phyloP scores from a whole-genome alignment of 768 basidiomycete genomes.

The Cantharellus anzutake region DNA sequence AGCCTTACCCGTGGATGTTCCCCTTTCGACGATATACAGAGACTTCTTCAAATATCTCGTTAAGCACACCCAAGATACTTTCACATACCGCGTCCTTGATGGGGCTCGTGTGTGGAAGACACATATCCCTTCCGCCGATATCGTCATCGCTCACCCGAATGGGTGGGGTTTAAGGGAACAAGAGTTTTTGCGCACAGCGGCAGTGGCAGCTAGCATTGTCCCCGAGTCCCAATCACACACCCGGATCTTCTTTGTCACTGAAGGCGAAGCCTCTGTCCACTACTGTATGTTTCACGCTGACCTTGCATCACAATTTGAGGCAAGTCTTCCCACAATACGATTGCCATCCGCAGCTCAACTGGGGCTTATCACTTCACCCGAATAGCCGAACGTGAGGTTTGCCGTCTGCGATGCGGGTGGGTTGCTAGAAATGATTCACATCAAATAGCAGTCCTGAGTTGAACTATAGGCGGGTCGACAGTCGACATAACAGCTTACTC shows the following conservation, averaged over 20 bases:
- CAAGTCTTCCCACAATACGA: neutral
- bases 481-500: too few species aligned
- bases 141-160: conserved; percentile 17
- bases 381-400: neutral
- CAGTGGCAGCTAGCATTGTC: conserved; percentile 23
- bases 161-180: conserved; percentile 31
- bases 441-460: too few species aligned
- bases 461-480: neutral
- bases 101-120: neutral
- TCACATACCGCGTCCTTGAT: conserved; percentile 4
- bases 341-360: neutral
- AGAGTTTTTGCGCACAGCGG: conserved; percentile 25
- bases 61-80: conserved; percentile 9
- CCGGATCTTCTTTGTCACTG: conserved; percentile 29
- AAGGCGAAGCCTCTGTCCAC: conserved; percentile 36
- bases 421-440: too few species aligned
- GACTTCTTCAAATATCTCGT: conserved; percentile 15
- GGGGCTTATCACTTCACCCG: neutral
- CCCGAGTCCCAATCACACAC: conserved; percentile 13
- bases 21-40: conserved; percentile 12
- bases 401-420: neutral
- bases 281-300: conserved; percentile 11
- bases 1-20: conserved; percentile 10
- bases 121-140: neutral
- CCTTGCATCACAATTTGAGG: neutral